These are phyloP conservation scores for Rhynchosporium secalis DNA, from an alignment of 2,329 filamentous ascomycete species.

Conservation along the genomic window DNA sequence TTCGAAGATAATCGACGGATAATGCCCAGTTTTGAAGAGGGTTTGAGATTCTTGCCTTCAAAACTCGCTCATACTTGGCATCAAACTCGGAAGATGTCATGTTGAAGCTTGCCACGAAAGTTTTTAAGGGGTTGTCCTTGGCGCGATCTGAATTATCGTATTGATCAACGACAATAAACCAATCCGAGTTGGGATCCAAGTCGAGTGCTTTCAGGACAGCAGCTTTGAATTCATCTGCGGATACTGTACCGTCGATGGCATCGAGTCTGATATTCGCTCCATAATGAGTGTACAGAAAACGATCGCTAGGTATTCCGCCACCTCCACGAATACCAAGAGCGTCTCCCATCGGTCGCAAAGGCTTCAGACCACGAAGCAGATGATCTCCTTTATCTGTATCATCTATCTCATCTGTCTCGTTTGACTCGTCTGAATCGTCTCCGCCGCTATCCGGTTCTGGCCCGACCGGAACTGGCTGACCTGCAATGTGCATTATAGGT, in stretches of 20 bases:
- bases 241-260: background rate
- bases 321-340: constrained; percentile 24
- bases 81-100: background rate
- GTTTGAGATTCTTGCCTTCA: constrained; percentile 15
- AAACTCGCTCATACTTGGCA: background rate
- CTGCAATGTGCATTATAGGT: background rate
- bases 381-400: background rate
- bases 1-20: constrained; percentile 10
- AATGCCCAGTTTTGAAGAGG: constrained; percentile 8
- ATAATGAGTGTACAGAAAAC: constrained; percentile 16
- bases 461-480: background rate
- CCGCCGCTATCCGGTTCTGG: too few species aligned
- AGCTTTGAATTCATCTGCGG: constrained; percentile 1
- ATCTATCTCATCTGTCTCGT: too few species aligned
- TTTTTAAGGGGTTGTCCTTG: background rate
- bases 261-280: background rate
- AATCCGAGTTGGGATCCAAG: constrained; percentile 8
- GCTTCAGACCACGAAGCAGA: background rate
- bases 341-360: background rate
- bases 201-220: constrained; percentile 12
- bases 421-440: too few species aligned
- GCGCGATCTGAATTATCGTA: constrained; percentile 17
- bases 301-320: constrained; percentile 19
- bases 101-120: constrained; percentile 3
- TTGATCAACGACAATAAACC: constrained; percentile 22